These are phyloP conservation scores for Medicago arabica DNA, from an alignment of 306 rosid species.

Conservation along the genomic window DNA sequence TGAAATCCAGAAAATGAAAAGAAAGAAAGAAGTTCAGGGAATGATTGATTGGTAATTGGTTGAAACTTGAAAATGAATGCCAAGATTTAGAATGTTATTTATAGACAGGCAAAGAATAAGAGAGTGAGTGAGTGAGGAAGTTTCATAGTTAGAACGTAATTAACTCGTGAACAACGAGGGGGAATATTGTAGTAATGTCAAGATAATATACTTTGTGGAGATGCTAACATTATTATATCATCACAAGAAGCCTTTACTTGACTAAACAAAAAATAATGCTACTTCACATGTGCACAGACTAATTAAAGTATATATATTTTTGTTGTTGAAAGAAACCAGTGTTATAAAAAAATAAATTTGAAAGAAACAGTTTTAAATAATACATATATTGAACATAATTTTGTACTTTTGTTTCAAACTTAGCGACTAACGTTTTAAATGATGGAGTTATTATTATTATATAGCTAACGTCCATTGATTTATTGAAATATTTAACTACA, in stretches of 20 bases:
- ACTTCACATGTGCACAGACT: background rate
- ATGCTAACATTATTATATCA: background rate
- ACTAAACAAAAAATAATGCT: background rate
- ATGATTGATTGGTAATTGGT: background rate
- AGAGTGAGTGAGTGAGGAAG: background rate
- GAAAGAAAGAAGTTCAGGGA: background rate
- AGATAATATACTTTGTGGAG: background rate
- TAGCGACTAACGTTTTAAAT: too few species aligned
- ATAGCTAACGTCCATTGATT: too few species aligned
- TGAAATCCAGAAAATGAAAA: background rate
- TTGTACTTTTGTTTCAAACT: too few species aligned
- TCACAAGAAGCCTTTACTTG: background rate
- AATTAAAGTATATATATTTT: too few species aligned
- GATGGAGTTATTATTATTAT: too few species aligned
- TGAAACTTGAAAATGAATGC: background rate
- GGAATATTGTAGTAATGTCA: background rate
- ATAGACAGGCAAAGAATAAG: background rate
- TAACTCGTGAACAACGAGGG: constrained; percentile 7
- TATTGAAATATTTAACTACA: too few species aligned
- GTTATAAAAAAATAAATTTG: too few species aligned
- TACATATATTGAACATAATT: too few species aligned
- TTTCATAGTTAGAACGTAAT: background rate
- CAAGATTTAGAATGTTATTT: background rate
- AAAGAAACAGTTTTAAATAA: too few species aligned
- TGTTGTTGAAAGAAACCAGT: too few species aligned